Conservation (phyloP, 345 rosid species). For the Aethionema arabicum region DNA sequence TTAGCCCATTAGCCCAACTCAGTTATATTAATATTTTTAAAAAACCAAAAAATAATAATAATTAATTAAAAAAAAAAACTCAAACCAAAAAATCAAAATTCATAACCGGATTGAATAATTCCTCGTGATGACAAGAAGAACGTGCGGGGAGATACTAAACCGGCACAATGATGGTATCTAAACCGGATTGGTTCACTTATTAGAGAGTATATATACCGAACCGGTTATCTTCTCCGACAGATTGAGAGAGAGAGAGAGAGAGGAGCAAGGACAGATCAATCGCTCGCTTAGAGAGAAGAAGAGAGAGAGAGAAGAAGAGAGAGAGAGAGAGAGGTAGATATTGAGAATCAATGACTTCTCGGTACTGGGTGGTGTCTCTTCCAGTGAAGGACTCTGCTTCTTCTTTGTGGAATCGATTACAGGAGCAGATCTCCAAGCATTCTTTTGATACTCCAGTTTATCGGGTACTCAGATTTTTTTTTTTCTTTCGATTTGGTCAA, state of each 20-base stretch:
- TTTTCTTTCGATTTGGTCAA: slow-evolving; percentile 6
- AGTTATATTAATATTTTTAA: too few species aligned
- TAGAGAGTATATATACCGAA: not conserved
- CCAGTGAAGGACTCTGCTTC: slow-evolving; percentile 81
- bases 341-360: slow-evolving; percentile 59
- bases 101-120: too few species aligned
- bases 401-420: slow-evolving; percentile 71
- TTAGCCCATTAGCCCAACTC: slow-evolving; percentile 4
- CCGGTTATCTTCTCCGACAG: slow-evolving; percentile 39
- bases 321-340: slow-evolving; percentile 14
- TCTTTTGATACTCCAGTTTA: slow-evolving; percentile 97
- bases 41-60: too few species aligned
- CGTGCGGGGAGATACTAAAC: slow-evolving; percentile 33
- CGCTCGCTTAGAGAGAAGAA: slow-evolving; percentile 24
- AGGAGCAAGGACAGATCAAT: slow-evolving; percentile 34
- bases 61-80: too few species aligned
- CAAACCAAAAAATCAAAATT: too few species aligned
- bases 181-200: slow-evolving; percentile 16
- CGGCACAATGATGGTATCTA: slow-evolving; percentile 2
- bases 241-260: slow-evolving; percentile 24
- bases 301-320: not conserved
- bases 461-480: slow-evolving; percentile 52
- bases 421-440: slow-evolving; percentile 86
- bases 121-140: slow-evolving; percentile 16
- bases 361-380: slow-evolving; percentile 94